These are phyloP conservation scores for Fusarium bactridioides DNA, from an alignment of 2,329 filamentous ascomycete species.

Conservation along the genomic window DNA sequence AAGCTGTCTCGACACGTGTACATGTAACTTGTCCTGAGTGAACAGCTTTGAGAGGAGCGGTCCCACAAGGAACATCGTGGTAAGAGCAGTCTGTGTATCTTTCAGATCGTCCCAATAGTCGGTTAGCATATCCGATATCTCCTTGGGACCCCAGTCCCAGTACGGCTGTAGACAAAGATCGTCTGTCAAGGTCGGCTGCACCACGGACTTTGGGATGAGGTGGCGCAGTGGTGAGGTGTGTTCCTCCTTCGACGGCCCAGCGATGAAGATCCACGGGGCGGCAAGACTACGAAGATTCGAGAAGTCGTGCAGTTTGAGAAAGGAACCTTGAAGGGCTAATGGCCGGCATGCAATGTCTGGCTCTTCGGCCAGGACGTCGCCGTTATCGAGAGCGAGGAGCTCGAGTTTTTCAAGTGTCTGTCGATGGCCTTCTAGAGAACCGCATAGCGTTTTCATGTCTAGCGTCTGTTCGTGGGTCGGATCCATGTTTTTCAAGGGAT, in stretches of 20 bases:
- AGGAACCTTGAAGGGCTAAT: accelerated
- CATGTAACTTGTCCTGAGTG: accelerated
- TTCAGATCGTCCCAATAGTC: background rate
- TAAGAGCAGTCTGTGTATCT: background rate
- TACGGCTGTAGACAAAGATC: background rate
- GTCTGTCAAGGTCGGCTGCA: background rate
- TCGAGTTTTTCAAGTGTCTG: background rate
- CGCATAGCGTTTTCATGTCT: background rate
- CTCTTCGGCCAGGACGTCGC: background rate
- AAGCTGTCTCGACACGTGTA: background rate
- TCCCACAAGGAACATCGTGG: background rate
- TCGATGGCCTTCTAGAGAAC: background rate
- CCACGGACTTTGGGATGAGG: background rate
- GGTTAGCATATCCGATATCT: accelerated
- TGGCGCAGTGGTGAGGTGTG: background rate
- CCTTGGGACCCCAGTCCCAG: accelerated
- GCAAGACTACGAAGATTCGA: accelerated
- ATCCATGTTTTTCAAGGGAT: accelerated
- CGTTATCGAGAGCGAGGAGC: background rate
- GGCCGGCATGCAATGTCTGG: background rate
- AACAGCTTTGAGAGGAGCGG: accelerated
- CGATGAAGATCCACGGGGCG: background rate
- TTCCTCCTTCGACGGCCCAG: background rate
- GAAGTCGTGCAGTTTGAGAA: background rate
- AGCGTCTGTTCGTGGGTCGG: accelerated